Evolutionary conservation across 441 rosid genomes (phyloP).

Genomic region (Populus hybrid): DNA sequence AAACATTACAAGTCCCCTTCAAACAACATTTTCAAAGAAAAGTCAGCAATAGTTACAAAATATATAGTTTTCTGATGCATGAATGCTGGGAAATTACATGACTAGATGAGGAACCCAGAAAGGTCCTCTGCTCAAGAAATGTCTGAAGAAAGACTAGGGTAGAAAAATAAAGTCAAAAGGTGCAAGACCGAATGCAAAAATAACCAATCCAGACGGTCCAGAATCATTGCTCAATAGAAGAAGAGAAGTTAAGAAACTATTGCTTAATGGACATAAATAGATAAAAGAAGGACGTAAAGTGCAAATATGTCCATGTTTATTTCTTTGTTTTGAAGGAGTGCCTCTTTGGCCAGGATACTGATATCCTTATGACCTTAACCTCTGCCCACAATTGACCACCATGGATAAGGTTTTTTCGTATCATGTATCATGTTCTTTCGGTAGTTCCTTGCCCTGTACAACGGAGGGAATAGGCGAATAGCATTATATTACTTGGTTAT

Average conservation of each 20-base stretch:
- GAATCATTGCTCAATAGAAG: constrained; percentile 6
- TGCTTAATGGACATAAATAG: background rate
- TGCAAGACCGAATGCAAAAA: constrained; percentile 3
- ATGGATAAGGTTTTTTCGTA: background rate
- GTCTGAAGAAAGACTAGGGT: background rate
- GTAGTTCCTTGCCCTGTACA: background rate
- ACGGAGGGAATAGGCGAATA: background rate
- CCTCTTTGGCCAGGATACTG: constrained; percentile 15
- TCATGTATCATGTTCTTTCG: background rate
- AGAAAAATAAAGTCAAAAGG: constrained; percentile 21
- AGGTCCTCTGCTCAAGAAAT: constrained; percentile 1
- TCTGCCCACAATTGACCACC: background rate
- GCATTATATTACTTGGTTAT: background rate
- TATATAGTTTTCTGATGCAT: background rate
- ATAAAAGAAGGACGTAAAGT: background rate
- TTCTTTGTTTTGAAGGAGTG: constrained; percentile 6
- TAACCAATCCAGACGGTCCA: constrained; percentile 16
- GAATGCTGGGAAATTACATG: constrained; percentile 1
- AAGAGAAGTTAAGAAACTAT: background rate
- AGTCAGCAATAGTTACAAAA: background rate
- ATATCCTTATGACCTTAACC: constrained; percentile 7
- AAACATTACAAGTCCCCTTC: constrained; percentile 1
- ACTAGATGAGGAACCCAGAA: background rate
- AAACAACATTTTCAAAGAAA: background rate
- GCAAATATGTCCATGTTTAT: background rate